Percentiles rank a stretch among this genome's conserved stretches.
These are phyloP conservation scores for Jaltomata sinuosa DNA, from an alignment of 257 asterid genomes.

Conservation along the genomic window DNA sequence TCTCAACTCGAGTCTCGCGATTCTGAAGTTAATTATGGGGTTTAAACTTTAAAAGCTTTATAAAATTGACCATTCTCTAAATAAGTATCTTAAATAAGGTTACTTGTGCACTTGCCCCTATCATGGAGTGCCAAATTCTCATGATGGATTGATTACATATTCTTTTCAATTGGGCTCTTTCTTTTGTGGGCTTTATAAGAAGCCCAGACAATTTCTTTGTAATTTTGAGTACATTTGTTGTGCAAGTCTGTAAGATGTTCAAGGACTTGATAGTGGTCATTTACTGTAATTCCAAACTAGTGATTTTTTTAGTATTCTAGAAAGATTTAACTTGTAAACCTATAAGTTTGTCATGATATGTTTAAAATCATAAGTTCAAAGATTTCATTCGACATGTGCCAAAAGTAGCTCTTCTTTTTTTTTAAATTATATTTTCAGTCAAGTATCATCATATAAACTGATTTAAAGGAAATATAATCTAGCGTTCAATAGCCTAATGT, in stretches of 20 bases:
- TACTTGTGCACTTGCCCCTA: not conserved
- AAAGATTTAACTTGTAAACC: not conserved
- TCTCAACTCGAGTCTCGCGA: no score
- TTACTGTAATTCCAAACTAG: not conserved
- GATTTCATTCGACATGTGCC: not conserved
- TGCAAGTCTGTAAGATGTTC: not conserved
- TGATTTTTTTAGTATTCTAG: not conserved
- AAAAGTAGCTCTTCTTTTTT: not conserved
- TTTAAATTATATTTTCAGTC: fast-evolving
- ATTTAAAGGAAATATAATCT: not conserved
- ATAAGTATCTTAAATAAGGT: not conserved
- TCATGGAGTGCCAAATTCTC: not conserved
- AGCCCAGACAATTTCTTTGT: not conserved
- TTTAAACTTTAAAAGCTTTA: not conserved
- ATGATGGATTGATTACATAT: not conserved
- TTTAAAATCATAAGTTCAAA: not conserved
- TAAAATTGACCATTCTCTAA: not conserved
- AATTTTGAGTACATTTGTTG: not conserved
- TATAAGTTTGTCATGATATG: no score
- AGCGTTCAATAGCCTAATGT: not conserved
- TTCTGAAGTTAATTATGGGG: not conserved
- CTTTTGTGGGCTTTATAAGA: not conserved
- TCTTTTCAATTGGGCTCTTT: not conserved
- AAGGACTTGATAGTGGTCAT: not conserved
- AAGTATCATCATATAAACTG: not conserved